phyloP scores from a whole-genome alignment of 306 rosid species.

The Fragaria vesca region DNA sequence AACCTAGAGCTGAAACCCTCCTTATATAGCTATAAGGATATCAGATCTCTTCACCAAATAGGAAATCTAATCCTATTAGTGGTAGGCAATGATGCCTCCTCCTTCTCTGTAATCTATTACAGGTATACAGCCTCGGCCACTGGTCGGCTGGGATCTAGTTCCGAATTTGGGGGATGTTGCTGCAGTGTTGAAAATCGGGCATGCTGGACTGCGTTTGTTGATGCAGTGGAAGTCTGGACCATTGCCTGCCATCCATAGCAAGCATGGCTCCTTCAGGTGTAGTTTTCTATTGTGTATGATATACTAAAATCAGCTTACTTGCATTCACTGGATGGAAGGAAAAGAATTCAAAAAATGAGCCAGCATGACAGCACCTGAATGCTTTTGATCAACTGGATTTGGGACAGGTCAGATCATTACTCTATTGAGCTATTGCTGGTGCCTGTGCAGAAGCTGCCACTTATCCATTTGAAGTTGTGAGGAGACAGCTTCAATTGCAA shows the following conservation, averaged over 20 bases:
- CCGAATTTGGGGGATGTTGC: too few species aligned
- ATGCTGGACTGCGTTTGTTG: too few species aligned
- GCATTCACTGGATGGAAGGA: constrained; percentile 86
- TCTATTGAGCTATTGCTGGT: constrained; percentile 90
- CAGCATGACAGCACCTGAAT: constrained; percentile 64
- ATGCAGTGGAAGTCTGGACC: too few species aligned
- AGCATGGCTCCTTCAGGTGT: constrained; percentile 99
- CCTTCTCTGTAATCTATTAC: too few species aligned
- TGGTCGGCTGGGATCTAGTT: too few species aligned
- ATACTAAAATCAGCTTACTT: constrained; percentile 77
- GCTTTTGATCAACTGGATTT: constrained; percentile 90
- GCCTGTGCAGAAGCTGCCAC: constrained; percentile 98
- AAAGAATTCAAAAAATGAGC: constrained; percentile 64
- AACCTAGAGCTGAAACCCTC: too few species aligned
- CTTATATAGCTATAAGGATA: too few species aligned
- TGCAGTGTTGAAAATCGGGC: too few species aligned
- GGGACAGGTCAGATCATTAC: constrained; percentile 76
- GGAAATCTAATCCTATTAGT: too few species aligned
- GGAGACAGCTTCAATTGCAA: constrained; percentile 92
- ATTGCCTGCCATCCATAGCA: constrained; percentile 59
- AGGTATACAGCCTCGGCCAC: too few species aligned
- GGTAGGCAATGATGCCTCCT: too few species aligned
- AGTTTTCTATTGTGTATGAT: constrained; percentile 87
- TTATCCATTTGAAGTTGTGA: constrained; percentile 92
- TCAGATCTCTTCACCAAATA: too few species aligned